Conservation (phyloP, 352 stramenopile genomes). For the Phytophthora fragariae region DNA sequence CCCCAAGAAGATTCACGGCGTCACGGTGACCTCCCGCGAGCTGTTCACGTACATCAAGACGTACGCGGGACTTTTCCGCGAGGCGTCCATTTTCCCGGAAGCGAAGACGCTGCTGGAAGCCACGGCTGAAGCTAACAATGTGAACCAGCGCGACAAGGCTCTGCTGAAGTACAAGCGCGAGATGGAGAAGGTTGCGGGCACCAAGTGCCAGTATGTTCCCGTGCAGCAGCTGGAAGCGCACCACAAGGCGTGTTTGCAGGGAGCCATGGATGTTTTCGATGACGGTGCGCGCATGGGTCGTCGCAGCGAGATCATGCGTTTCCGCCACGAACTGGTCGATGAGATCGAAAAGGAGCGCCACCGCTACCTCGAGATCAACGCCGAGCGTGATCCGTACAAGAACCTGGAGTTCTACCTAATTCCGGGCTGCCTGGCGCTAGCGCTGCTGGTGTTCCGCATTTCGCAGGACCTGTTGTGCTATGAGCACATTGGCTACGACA, state of each 20-base stretch:
- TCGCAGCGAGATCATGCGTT: slow-evolving; percentile 90
- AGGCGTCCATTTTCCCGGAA: slow-evolving; percentile 96
- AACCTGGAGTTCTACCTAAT: slow-evolving; percentile 95
- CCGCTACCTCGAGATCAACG: slow-evolving; percentile 95
- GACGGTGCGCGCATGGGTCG: slow-evolving; percentile 96
- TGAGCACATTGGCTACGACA: slow-evolving; percentile 85
- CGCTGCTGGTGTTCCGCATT: slow-evolving; percentile 91
- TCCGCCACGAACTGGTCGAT: slow-evolving; percentile 80
- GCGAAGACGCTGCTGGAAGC: slow-evolving; percentile 97
- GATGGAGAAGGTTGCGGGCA: slow-evolving; percentile 93
- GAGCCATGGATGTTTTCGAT: slow-evolving; percentile 92
- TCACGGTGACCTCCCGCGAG: slow-evolving; percentile 93
- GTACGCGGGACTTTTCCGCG: slow-evolving; percentile 97
- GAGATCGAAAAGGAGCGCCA: slow-evolving; percentile 92
- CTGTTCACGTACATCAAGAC: slow-evolving; percentile 97
- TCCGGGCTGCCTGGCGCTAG: slow-evolving; percentile 89
- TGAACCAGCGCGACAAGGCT: slow-evolving; percentile 92
- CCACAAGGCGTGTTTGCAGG: slow-evolving; percentile 85
- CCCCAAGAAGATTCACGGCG: slow-evolving; percentile 96
- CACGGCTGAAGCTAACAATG: slow-evolving; percentile 98
- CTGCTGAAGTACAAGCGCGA: slow-evolving; percentile 92
- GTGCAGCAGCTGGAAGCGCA: slow-evolving; percentile 91
- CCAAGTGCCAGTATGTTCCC: slow-evolving; percentile 89
- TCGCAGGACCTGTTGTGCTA: slow-evolving; percentile 86
- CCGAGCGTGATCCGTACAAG: slow-evolving; percentile 95